phyloP scores from a whole-genome alignment of 495 filamentous ascomycete genomes.

The Hypoxylon crocopeplum region DNA sequence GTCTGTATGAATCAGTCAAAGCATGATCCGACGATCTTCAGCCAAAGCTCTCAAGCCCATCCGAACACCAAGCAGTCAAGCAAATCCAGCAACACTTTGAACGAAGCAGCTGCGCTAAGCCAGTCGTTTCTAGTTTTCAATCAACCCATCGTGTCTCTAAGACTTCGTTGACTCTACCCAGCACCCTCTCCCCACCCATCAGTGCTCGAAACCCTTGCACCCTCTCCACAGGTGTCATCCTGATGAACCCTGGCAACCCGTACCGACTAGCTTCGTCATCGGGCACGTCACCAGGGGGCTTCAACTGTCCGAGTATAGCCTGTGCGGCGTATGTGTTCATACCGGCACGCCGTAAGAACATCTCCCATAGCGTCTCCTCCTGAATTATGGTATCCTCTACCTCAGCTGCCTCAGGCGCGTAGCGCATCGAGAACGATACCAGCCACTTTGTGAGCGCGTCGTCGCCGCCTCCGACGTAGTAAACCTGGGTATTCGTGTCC shows the following conservation, averaged over 20 bases:
- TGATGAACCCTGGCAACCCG: slow-evolving; percentile 64
- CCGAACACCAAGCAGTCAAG: no score
- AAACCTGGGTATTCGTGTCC: slow-evolving; percentile 49
- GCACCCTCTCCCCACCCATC: slow-evolving; percentile 59
- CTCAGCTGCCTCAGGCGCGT: slow-evolving; percentile 41
- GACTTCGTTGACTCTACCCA: slow-evolving; percentile 56
- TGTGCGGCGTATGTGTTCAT: slow-evolving; percentile 86
- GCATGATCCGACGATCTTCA: no score
- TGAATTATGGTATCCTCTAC: slow-evolving; percentile 41
- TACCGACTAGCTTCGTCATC: slow-evolving; percentile 32
- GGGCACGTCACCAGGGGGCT: slow-evolving; percentile 40
- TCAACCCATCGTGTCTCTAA: slow-evolving; percentile 46
- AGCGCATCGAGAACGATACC: slow-evolving; percentile 53
- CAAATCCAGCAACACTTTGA: no score
- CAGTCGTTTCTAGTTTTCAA: no score
- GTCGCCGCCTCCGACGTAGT: slow-evolving; percentile 65
- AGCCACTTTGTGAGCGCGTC: slow-evolving; percentile 65
- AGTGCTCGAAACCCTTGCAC: slow-evolving; percentile 50
- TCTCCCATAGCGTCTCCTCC: slow-evolving; percentile 73
- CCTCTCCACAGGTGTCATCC: slow-evolving; percentile 60
- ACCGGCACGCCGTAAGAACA: slow-evolving; percentile 74
- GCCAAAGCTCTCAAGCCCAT: no score
- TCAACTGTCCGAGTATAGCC: slow-evolving; percentile 62
- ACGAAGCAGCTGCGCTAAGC: no score
- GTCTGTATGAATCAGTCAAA: no score